Percentiles rank a stretch among this genome's conserved stretches.
phyloP scores from a whole-genome alignment of 306 rosid species.

The Vigna mungo region DNA sequence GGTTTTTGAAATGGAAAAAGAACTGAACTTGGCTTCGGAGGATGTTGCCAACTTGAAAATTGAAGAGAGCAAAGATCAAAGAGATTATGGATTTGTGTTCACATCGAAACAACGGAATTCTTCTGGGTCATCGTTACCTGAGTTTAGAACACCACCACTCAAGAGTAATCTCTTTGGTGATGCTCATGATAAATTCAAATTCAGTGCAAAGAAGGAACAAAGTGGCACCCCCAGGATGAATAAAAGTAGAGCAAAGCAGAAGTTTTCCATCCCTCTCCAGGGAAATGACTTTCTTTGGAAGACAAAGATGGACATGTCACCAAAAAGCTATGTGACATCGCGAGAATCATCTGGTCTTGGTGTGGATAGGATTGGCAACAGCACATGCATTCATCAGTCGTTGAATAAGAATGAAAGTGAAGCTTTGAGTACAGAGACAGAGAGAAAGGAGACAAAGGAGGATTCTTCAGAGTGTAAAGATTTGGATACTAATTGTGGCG shows the following conservation, averaged over 20 bases:
- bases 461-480: slow-evolving; percentile 1
- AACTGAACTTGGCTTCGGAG: neutral
- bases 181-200: slow-evolving; percentile 14
- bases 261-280: neutral
- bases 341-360: neutral
- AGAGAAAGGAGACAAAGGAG: neutral
- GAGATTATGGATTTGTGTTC: slow-evolving; percentile 10
- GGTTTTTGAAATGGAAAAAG: slow-evolving; percentile 23
- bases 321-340: neutral
- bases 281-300: neutral
- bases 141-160: neutral
- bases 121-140: neutral
- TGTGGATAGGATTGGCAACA: neutral
- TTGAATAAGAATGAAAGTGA: slow-evolving; percentile 5
- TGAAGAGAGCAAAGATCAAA: slow-evolving; percentile 5
- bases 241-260: neutral
- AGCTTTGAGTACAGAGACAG: neutral
- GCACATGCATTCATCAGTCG: neutral
- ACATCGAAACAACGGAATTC: neutral
- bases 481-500: neutral
- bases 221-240: slow-evolving; percentile 4
- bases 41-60: neutral
- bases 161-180: neutral
- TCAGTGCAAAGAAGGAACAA: slow-evolving; percentile 8
- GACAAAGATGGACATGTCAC: neutral